These are phyloP conservation scores for Polyporus arcularius DNA, from an alignment of 768 basidiomycete species.

Conservation along the genomic window DNA sequence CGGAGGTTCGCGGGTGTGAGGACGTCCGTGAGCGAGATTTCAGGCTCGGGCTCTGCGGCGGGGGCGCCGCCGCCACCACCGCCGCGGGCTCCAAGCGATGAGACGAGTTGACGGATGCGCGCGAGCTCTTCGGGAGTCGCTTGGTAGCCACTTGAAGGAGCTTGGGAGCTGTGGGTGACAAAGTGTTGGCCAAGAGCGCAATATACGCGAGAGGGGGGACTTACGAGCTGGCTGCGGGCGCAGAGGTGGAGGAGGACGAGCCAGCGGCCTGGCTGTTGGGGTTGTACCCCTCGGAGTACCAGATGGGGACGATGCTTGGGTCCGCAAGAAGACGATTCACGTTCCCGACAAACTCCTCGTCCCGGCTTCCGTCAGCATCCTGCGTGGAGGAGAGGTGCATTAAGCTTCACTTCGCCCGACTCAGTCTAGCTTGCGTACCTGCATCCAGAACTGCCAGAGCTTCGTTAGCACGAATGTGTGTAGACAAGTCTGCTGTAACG, in stretches of 20 bases:
- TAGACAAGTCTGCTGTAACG: slow-evolving; percentile 28
- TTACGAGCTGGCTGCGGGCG: slow-evolving; percentile 19
- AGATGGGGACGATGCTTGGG: slow-evolving; percentile 60
- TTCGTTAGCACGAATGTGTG: slow-evolving; percentile 1
- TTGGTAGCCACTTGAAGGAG: slow-evolving; percentile 12
- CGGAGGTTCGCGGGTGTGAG: slow-evolving; percentile 72
- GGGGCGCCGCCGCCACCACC: slow-evolving; percentile 21
- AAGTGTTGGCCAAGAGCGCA: neutral
- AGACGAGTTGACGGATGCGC: slow-evolving; percentile 55
- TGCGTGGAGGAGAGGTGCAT: slow-evolving; percentile 29
- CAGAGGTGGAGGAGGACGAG: slow-evolving; percentile 38
- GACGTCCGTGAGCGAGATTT: slow-evolving; percentile 73
- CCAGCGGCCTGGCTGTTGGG: slow-evolving; percentile 38
- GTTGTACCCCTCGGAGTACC: slow-evolving; percentile 55
- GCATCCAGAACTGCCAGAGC: slow-evolving; percentile 75
- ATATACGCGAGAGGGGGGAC: neutral
- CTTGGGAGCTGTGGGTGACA: slow-evolving; percentile 5
- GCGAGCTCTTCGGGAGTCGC: slow-evolving; percentile 68
- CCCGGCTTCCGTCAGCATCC: slow-evolving; percentile 68
- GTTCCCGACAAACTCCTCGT: slow-evolving; percentile 73
- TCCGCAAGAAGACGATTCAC: slow-evolving; percentile 72
- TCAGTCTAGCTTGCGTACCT: slow-evolving; percentile 47
- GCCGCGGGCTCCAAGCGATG: slow-evolving; percentile 28
- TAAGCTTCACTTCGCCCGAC: neutral
- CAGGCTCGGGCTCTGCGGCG: slow-evolving; percentile 30